Conservation (phyloP, 202 grass and related monocot species). For the Brachypodium distachyon region DNA sequence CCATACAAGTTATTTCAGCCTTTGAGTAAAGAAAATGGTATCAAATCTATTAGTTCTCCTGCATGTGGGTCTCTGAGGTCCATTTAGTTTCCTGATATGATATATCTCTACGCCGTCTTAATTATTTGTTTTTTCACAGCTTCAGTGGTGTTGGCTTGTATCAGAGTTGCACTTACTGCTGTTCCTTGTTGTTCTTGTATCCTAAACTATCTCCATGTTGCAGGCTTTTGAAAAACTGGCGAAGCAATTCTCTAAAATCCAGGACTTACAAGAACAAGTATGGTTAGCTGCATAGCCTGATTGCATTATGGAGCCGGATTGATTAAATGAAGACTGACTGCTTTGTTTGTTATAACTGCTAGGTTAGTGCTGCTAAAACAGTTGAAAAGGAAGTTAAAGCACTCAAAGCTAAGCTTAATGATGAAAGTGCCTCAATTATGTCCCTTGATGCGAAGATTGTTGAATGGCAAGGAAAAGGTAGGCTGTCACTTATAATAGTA, state of each 20-base stretch:
- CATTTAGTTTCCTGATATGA: not conserved
- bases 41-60: too few relatives aligned
- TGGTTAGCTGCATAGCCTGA: not conserved
- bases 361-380: constrained; percentile 52
- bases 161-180: not conserved
- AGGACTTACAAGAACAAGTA: constrained; percentile 66
- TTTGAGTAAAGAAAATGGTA: too few relatives aligned
- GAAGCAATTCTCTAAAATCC: constrained; percentile 47
- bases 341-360: not conserved
- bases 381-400: constrained; percentile 70
- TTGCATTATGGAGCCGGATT: not conserved
- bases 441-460: constrained; percentile 35
- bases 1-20: too few relatives aligned
- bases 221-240: constrained; percentile 58
- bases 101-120: not conserved
- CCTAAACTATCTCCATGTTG: constrained; percentile 4
- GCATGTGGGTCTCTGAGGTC: not conserved
- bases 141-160: not conserved
- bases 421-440: constrained; percentile 33
- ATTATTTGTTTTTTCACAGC: not conserved
- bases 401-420: constrained; percentile 45
- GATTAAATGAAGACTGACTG: not conserved
- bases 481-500: not conserved
- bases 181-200: not conserved
- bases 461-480: constrained; percentile 67